Evolutionary conservation across 2,329 filamentous ascomycete species (phyloP), one percentile per base, ranked within the genome.

Genomic region (Tolypocladium ovalisporum): DNA sequence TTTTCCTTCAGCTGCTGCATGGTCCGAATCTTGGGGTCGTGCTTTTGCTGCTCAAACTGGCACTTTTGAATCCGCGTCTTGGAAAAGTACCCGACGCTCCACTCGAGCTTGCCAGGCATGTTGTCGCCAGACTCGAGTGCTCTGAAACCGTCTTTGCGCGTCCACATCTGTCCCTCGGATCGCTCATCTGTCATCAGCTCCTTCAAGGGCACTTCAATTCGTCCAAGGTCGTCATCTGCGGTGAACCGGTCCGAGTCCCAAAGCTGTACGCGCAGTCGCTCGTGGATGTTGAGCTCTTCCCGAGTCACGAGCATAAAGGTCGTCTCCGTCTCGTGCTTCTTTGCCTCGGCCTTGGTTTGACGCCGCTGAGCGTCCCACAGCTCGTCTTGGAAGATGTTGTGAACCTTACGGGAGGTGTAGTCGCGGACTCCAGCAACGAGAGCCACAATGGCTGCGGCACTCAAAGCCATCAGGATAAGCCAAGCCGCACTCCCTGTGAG

Each of bases 211-310:
- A 90, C 70, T 66, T 90, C 87, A 17, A 90, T 87, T 19, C 87
- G 80, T 19, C 88, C 87, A 1, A 90, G 75, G 64, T 90, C 87
- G 63, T 90, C 87, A 65, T 90, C 87, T 1, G 87, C 87, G 2
- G 83, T 86, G 55, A 82, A 79, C 49, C 84, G 83, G 67, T 90
- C 88, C 2, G 85, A 88, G 63, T 91, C 88, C 87, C 87, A 91
- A 0, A 90, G 74, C 65, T 90, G 86, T 1, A 90, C 66, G 3
- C 86, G 80, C 12, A 91, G 68, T 37, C 81, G 83, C 69, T 89
- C 87, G 27, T 85, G 80, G 0, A 88, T 86, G 60, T 90, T 87
- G 13, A 90, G 69, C 66, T 90, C 87, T 61, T 89, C 83, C 0
- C 84, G 78, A 0, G 85, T 85, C 1, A 90, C 86, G 1, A 89